Conservation (phyloP, 2,329 filamentous ascomycete genomes). For the Hypoxylon sp. region DNA sequence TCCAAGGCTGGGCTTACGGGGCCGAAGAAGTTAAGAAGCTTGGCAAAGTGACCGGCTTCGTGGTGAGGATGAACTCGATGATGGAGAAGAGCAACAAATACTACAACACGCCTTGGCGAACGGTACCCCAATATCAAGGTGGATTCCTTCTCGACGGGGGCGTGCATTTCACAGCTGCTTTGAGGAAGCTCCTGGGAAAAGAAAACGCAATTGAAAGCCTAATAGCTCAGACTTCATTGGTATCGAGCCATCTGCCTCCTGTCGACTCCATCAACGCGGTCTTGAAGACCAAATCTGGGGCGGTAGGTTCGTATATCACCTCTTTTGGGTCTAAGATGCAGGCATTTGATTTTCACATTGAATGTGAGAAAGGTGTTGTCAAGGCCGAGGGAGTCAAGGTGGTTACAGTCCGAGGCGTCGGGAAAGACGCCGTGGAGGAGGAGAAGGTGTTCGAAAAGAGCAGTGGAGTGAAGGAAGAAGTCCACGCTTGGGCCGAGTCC, state of each 20-base stretch:
- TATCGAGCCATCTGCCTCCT: slow-evolving; percentile 70
- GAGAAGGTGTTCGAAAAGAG: slow-evolving; percentile 64
- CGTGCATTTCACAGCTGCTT: slow-evolving; percentile 76
- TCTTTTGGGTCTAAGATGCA: slow-evolving; percentile 68
- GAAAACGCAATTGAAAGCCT: slow-evolving; percentile 62
- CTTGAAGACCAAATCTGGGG: slow-evolving; percentile 66
- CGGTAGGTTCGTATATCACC: slow-evolving; percentile 68
- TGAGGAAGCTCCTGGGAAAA: slow-evolving; percentile 68
- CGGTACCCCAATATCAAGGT: slow-evolving; percentile 77
- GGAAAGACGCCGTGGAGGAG: slow-evolving; percentile 55
- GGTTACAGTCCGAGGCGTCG: slow-evolving; percentile 56
- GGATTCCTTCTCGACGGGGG: slow-evolving; percentile 83
- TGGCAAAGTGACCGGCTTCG: slow-evolving; percentile 68
- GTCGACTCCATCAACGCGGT: slow-evolving; percentile 76
- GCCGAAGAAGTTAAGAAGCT: slow-evolving; percentile 63
- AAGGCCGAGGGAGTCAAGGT: slow-evolving; percentile 60
- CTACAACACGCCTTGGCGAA: slow-evolving; percentile 72
- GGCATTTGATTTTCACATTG: slow-evolving; percentile 68
- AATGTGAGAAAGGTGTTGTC: slow-evolving; percentile 69
- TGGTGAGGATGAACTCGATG: slow-evolving; percentile 54
- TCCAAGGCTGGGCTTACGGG: slow-evolving; percentile 67
- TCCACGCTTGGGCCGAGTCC: slow-evolving; percentile 71
- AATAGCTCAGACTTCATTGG: slow-evolving; percentile 67
- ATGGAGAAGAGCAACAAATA: slow-evolving; percentile 60
- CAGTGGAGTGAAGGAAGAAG: slow-evolving; percentile 69